Evolutionary conservation across 257 asterid genomes (phyloP).

Genomic region (Echium plantagineum): DNA sequence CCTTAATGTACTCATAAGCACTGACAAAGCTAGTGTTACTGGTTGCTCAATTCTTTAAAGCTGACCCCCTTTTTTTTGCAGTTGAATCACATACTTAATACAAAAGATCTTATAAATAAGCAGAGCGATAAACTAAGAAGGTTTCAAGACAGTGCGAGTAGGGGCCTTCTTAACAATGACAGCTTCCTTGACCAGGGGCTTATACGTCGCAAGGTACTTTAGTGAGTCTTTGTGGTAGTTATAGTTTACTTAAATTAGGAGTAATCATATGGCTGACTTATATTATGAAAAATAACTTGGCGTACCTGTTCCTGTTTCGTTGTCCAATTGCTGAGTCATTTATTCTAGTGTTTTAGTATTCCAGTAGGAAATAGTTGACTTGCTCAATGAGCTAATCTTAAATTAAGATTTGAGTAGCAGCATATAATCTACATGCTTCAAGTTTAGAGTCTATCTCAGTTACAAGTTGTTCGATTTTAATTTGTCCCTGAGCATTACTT

Average conservation of each 20-base stretch:
- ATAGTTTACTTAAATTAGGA: neutral
- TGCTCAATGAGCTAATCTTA: neutral
- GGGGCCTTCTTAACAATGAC: slow-evolving; percentile 26
- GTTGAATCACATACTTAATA: slow-evolving; percentile 67
- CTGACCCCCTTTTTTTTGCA: slow-evolving; percentile 53
- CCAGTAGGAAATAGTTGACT: neutral
- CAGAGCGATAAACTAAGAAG: slow-evolving; percentile 49
- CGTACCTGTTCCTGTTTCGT: too few species aligned
- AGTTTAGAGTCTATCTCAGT: neutral
- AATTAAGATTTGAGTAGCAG: neutral
- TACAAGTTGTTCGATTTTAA: neutral
- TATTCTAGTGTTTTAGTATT: too few species aligned
- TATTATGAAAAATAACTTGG: neutral
- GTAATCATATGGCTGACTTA: neutral
- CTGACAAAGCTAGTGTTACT: too few species aligned
- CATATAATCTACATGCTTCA: too few species aligned
- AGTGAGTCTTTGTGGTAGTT: neutral
- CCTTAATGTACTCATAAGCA: too few species aligned
- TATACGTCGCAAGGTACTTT: slow-evolving; percentile 86
- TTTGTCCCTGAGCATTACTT: neutral
- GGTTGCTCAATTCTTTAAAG: too few species aligned
- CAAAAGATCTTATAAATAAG: slow-evolving; percentile 62
- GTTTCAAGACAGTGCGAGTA: slow-evolving; percentile 32
- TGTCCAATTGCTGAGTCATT: too few species aligned
- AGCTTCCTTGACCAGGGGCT: slow-evolving; percentile 72